Evolutionary conservation across 108 stramenopile genomes (phyloP).

Genomic region (Asterionellopsis glacialis): DNA sequence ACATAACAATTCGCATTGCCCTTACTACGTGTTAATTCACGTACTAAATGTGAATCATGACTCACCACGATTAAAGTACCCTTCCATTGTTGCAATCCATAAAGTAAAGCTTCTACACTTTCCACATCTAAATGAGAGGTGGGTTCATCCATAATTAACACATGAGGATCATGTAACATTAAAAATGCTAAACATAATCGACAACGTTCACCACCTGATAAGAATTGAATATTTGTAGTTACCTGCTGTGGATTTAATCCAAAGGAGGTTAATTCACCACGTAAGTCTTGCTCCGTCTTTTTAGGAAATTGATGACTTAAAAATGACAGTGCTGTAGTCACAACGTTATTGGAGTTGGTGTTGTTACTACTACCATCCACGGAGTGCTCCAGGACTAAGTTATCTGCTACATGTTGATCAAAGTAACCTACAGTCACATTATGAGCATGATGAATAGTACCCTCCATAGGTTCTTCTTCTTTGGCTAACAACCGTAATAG

Average conservation of each 20-base stretch:
- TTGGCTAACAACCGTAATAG: conserved; percentile 86
- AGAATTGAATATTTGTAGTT: conserved; percentile 67
- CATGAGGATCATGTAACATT: conserved; percentile 76
- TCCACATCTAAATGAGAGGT: conserved; percentile 92
- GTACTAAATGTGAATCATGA: conserved; percentile 61
- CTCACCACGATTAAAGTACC: conserved; percentile 56
- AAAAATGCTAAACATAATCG: conserved; percentile 83
- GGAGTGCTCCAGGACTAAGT: conserved; percentile 60
- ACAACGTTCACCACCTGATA: conserved; percentile 93
- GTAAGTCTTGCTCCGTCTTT: conserved; percentile 72
- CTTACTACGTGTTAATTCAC: conserved; percentile 17
- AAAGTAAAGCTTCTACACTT: conserved; percentile 88
- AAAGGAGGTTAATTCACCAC: conserved; percentile 79
- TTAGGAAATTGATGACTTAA: conserved; percentile 39
- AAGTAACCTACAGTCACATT: conserved; percentile 77
- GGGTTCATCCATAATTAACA: conserved; percentile 89
- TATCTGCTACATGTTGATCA: conserved; percentile 80
- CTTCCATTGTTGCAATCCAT: conserved; percentile 76
- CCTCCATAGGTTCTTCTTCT: conserved; percentile 67
- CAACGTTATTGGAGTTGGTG: conserved; percentile 1
- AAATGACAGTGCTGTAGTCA: conserved; percentile 22
- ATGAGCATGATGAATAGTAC: conserved; percentile 69
- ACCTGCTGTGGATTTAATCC: conserved; percentile 76
- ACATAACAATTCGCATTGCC: conserved; percentile 52
- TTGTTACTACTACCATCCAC: too few species aligned